A percentile compares a stretch with the other conserved stretches of the same genome.
Evolutionary conservation across 257 asterid genomes (phyloP).

Genomic region (Thymus quinquecostatus): DNA sequence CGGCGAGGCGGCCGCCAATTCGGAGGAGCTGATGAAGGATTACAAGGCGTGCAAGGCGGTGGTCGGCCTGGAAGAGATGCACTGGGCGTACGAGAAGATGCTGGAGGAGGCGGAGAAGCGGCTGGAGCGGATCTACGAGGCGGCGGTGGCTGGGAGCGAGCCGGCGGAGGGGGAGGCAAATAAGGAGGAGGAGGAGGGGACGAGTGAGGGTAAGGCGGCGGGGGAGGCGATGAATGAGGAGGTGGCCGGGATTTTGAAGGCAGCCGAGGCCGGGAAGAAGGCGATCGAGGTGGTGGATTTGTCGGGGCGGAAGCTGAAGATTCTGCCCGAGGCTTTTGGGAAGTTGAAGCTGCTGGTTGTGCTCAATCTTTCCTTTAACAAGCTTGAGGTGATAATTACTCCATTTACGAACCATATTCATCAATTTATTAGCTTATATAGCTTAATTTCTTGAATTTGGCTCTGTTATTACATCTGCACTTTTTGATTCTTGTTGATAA

Average conservation of each 20-base stretch:
- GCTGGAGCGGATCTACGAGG: constrained; percentile 75
- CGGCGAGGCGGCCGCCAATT: constrained; percentile 33
- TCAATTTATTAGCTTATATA: background rate
- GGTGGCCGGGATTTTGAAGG: constrained; percentile 66
- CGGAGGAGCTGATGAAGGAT: constrained; percentile 47
- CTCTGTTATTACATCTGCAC: background rate
- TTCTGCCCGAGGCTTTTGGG: constrained; percentile 86
- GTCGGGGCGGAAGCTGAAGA: constrained; percentile 53
- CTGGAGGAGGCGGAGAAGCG: constrained; percentile 75
- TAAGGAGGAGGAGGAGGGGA: background rate
- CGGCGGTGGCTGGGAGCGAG: constrained; percentile 52
- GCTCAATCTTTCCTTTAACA: constrained; percentile 76
- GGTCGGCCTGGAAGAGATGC: constrained; percentile 79
- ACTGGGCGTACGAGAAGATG: constrained; percentile 73
- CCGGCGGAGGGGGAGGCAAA: constrained; percentile 35
- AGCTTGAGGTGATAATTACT: constrained; percentile 57
- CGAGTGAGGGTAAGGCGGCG: background rate
- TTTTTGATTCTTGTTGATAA: background rate
- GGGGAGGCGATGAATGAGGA: constrained; percentile 36
- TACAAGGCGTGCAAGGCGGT: constrained; percentile 62
- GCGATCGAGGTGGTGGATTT: constrained; percentile 65
- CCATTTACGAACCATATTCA: too few species aligned
- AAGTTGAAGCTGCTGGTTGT: constrained; percentile 53
- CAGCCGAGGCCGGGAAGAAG: constrained; percentile 56
- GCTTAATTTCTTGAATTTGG: background rate